These are phyloP conservation scores for Barnettozyma salicaria DNA, from an alignment of 805 yeast species.

Conservation along the genomic window DNA sequence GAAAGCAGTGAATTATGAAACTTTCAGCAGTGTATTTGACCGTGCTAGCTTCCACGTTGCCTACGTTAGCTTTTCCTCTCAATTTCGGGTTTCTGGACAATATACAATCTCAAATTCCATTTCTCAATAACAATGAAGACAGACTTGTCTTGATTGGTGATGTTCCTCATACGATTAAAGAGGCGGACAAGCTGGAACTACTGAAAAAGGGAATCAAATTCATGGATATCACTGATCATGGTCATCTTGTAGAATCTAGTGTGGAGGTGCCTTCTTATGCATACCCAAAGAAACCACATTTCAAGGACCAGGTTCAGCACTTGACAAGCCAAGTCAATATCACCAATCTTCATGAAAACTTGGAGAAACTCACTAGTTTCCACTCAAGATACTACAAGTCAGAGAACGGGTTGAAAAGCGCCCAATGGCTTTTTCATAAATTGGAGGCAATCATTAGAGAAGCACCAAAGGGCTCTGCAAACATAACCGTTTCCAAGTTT, in stretches of 20 bases:
- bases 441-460: conserved; percentile 29
- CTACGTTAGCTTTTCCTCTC: not conserved
- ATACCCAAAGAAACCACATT: conserved; percentile 46
- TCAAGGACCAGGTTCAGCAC: conserved; percentile 34
- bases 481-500: conserved; percentile 42
- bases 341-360: conserved; percentile 42
- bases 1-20: no score
- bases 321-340: conserved; percentile 41
- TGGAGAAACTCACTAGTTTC: conserved; percentile 63
- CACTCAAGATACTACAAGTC: conserved; percentile 74
- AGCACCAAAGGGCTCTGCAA: conserved; percentile 25
- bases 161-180: conserved; percentile 29
- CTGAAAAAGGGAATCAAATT: conserved; percentile 46
- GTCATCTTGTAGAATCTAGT: conserved; percentile 15
- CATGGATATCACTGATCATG: conserved; percentile 56
- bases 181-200: conserved; percentile 39
- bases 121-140: conserved; percentile 1
- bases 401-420: conserved; percentile 60
- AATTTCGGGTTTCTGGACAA: not conserved
- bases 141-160: conserved; percentile 16
- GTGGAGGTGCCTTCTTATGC: conserved; percentile 29
- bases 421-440: conserved; percentile 58
- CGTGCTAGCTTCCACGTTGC: not conserved
- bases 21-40: no score
- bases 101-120: not conserved